Conservation (phyloP, 768 basidiomycete species). For the Mycena belliarum region DNA sequence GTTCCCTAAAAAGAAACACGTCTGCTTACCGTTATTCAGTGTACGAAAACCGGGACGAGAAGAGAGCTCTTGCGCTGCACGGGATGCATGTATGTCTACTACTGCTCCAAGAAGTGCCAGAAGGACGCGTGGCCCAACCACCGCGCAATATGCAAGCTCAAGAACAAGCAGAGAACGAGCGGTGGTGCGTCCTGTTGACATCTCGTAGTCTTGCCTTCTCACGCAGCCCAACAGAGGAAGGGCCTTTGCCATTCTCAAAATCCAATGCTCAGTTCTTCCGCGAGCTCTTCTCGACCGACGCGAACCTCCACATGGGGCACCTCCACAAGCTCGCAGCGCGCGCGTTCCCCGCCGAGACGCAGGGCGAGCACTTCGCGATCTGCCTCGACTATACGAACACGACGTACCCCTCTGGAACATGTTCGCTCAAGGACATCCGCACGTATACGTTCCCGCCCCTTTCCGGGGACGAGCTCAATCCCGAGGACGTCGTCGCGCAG, state of each 20-base stretch:
- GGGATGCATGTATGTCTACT: constrained; percentile 10
- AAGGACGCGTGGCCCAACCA: constrained; percentile 13
- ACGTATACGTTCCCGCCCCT: constrained; percentile 16
- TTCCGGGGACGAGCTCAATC: background rate
- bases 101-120: constrained; percentile 17
- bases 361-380: constrained; percentile 7
- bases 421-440: constrained; percentile 15
- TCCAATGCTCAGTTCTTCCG: constrained; percentile 2
- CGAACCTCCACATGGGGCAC: constrained; percentile 1
- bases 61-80: constrained; percentile 6
- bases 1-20: no score
- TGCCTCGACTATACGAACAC: constrained; percentile 16
- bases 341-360: background rate
- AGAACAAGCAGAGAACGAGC: background rate
- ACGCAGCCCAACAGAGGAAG: background rate
- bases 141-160: constrained; percentile 5
- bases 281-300: constrained; percentile 7
- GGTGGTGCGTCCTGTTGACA: background rate
- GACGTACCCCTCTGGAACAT: constrained; percentile 13
- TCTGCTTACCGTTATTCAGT: background rate
- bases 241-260: background rate
- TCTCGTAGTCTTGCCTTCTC: no score
- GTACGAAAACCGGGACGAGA: background rate
- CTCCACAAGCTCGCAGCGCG: constrained; percentile 8
- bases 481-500: constrained; percentile 8